Base-by-base conservation (phyloP, 2,329 filamentous ascomycete genomes). In the Penicillium verrucosum region DNA sequence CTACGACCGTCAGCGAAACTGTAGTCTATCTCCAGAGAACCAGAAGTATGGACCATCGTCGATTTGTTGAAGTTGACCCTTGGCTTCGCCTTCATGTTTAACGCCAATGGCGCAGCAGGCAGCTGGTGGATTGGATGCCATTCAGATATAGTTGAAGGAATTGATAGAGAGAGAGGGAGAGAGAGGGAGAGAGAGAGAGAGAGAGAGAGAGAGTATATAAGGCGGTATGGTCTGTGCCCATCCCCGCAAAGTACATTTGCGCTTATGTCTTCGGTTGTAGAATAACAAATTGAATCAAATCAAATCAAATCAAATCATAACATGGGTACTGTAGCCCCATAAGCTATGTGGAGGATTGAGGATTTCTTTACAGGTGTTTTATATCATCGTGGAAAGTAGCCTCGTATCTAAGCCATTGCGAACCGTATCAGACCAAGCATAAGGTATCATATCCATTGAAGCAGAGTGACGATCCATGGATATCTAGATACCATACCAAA, bases 11-110 rank as follows among this genome's bases (percentile, higher is more conserved):
- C 40, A 54, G 47, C 12, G 14, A 18, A 18, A n/a, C 29, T 30
- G 29, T 48, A 38, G 34, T 43, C 12, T 21, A 23, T 21, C 7
- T 34, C 18, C 11, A 9, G 14, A 36, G 21, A 4, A 14, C n/a
- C 4, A 18, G 25, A 30, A 8, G 14, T 41, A 12, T 38, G 43
- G 60, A 65, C 63, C 58, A 43, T 56, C 56, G 21, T 48, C 63
- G 30, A 65, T 36, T 44, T 57, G 57, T 29, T 61, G 46, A 34
- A 61, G 32, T 14, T 53, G 32, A 44, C 63, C 63, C 23, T 56
- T 57, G 8, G 63, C 54, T 14, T 59, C 40, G 30, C 63, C 63
- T 56, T 64, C 56, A 36, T 65, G 61, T 23, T 58, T 60, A 3
- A 61, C 53, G 23, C 63, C 60, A 16, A 56, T 32, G 10, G 55